Base-by-base conservation (phyloP, 2,329 filamentous ascomycete species). In the Cucurbitaria berberidis region DNA sequence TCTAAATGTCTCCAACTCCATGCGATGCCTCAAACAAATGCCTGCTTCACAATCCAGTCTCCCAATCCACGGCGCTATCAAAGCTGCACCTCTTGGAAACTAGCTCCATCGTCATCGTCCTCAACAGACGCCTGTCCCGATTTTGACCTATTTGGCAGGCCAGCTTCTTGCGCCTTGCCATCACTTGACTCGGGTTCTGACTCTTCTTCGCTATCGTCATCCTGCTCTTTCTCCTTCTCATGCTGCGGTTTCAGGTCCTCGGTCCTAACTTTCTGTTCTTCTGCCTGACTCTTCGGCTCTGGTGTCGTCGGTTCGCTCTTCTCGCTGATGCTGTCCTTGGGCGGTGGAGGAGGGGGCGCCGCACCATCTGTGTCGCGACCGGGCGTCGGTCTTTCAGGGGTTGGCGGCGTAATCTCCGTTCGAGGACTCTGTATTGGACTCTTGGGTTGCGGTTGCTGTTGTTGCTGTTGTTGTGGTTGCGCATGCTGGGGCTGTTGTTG, bases 351-450 rank as follows among this genome's bases (percentile, higher is more conserved):
- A 16, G 73, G 73, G 2, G 70, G 63, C 15, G 68, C 58, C 48
- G 62, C 51, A n/a, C 59, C 59, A 11, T 67, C 64, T 36, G 62
- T 29, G 11, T 64, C 58, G 24, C 60, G 55, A 21, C 68, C 59
- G 41, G 60, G 67, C 11, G 62, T 70, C 4, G 66, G 58, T 55
- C 66, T 57, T 52, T 82, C 80, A n/a, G 80, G 80, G 3, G 80
- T 82, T 0, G 80, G 80, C 41, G 80, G 80, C 35, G 80, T 82
- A 63, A 81, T 72, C 60, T 82, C 77, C 39, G 80, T 81, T 30
- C 77, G 69, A 19, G 80, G 80, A 54, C 77, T 79, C 46, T 73
- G 68, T 27, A 77, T 53, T 15, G 69, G 74, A 54, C 63, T 68
- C 48, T 62, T 62, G 32, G 54, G 51, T 48, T 66, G 60, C 44